Conservation (phyloP, 371 early-diverging fungal genomes). For the Zopfochytrium polystomum region DNA sequence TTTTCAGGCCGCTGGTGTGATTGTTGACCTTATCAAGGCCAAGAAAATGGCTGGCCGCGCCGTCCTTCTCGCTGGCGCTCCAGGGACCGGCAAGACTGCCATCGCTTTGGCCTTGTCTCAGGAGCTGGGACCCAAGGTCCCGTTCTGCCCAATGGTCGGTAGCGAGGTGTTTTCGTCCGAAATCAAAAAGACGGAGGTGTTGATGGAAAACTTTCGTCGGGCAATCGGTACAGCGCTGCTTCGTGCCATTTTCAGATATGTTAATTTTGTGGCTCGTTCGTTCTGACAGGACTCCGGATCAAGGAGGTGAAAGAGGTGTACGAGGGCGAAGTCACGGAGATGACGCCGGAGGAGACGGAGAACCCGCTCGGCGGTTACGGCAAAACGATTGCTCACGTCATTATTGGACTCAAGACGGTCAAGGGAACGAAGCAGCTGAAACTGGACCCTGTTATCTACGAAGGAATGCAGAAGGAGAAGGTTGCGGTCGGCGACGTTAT, state of each 20-base stretch:
- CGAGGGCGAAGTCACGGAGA: constrained; percentile 99
- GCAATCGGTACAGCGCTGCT: constrained; percentile 70
- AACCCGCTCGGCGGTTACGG: constrained; percentile 91
- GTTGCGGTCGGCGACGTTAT: constrained; percentile 97
- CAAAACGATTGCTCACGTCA: constrained; percentile 92
- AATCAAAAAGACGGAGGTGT: constrained; percentile 97
- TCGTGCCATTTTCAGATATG: background rate
- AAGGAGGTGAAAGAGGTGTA: constrained; percentile 98
- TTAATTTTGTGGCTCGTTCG: background rate
- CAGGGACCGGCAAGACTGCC: constrained; percentile 90
- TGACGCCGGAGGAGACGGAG: constrained; percentile 93
- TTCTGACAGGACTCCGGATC: constrained; percentile 72
- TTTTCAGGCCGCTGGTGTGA: constrained; percentile 91
- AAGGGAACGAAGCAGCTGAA: constrained; percentile 98
- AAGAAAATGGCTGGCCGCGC: constrained; percentile 98
- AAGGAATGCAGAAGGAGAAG: constrained; percentile 94
- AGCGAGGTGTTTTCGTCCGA: constrained; percentile 97
- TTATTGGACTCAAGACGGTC: constrained; percentile 95
- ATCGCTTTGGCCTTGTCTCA: constrained; percentile 90
- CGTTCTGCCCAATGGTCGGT: constrained; percentile 98
- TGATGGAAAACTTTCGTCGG: constrained; percentile 98
- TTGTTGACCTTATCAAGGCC: constrained; percentile 89
- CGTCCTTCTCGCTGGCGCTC: constrained; percentile 93
- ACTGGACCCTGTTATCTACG: constrained; percentile 95
- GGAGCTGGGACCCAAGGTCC: constrained; percentile 94